These are phyloP conservation scores for Arthromyces matolae DNA, from an alignment of 768 basidiomycete species.

Conservation along the genomic window DNA sequence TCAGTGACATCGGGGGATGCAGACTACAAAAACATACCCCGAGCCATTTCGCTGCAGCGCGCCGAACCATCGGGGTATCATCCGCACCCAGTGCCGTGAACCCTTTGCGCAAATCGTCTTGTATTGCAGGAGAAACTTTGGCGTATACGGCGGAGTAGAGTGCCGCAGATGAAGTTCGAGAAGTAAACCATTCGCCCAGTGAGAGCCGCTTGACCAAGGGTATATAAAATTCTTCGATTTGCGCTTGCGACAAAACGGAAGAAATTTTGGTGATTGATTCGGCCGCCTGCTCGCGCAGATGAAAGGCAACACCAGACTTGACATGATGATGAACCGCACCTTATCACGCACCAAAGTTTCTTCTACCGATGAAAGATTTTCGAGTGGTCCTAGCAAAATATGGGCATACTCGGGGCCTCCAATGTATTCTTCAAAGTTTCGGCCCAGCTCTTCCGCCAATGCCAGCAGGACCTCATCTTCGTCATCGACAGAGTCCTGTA, in stretches of 20 bases:
- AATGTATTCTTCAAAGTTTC: constrained; percentile 89
- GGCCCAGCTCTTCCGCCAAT: constrained; percentile 91
- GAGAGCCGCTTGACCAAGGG: constrained; percentile 88
- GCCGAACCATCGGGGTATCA: constrained; percentile 97
- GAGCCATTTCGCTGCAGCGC: constrained; percentile 94
- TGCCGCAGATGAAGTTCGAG: constrained; percentile 91
- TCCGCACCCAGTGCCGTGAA: constrained; percentile 82
- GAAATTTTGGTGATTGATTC: constrained; percentile 94
- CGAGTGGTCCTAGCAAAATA: constrained; percentile 84
- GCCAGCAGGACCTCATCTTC: constrained; percentile 98
- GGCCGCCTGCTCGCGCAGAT: constrained; percentile 61
- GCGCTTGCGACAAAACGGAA: constrained; percentile 65
- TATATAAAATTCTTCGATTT: constrained; percentile 88
- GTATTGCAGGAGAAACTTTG: constrained; percentile 64
- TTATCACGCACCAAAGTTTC: constrained; percentile 98
- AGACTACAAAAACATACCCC: constrained; percentile 58
- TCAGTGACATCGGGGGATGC: background rate
- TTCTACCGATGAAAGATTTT: constrained; percentile 94
- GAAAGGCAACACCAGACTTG: constrained; percentile 6
- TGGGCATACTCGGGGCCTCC: constrained; percentile 88
- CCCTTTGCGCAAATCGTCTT: constrained; percentile 86
- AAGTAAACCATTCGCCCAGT: constrained; percentile 98
- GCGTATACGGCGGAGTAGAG: constrained; percentile 89
- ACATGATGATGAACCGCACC: constrained; percentile 48
- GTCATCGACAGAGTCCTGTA: constrained; percentile 98